Conservation (phyloP, 2,329 filamentous ascomycete genomes). For the Trichophyton schoenleinii region DNA sequence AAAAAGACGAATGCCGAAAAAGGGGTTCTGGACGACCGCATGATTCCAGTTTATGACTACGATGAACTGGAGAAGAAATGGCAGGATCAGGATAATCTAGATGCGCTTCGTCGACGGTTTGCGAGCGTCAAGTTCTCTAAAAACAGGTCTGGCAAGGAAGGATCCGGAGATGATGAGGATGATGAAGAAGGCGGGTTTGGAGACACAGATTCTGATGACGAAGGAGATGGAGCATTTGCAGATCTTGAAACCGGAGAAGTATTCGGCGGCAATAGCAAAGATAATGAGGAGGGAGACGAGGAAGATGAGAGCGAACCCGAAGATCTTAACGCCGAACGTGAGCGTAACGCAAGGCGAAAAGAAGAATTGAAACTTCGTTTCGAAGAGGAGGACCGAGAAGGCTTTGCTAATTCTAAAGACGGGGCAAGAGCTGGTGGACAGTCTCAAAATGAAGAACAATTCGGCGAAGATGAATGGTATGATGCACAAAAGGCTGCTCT, state of each 20-base stretch:
- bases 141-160: conserved; percentile 40
- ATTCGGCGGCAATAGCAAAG: conserved; percentile 25
- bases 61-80: conserved; percentile 72
- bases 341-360: conserved; percentile 79
- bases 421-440: conserved; percentile 59
- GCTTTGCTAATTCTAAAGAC: conserved; percentile 74
- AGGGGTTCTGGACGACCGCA: conserved; percentile 55
- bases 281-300: conserved; percentile 37
- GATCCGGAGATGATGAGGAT: conserved; percentile 39
- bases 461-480: conserved; percentile 98
- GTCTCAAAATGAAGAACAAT: conserved; percentile 58
- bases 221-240: conserved; percentile 71
- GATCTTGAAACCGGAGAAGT: conserved; percentile 68
- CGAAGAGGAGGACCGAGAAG: conserved; percentile 95
- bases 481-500: conserved; percentile 89
- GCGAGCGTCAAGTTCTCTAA: conserved; percentile 54
- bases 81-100: conserved; percentile 65
- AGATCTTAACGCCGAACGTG: conserved; percentile 75
- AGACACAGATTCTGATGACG: conserved; percentile 38
- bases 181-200: conserved; percentile 32
- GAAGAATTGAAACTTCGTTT: conserved; percentile 91
- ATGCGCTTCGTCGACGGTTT: conserved; percentile 62
- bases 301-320: conserved; percentile 22
- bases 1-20: conserved; percentile 42
- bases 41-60: conserved; percentile 69